Base-by-base conservation (phyloP, 495 filamentous ascomycete genomes). In the Hypoxylon perforatum region DNA sequence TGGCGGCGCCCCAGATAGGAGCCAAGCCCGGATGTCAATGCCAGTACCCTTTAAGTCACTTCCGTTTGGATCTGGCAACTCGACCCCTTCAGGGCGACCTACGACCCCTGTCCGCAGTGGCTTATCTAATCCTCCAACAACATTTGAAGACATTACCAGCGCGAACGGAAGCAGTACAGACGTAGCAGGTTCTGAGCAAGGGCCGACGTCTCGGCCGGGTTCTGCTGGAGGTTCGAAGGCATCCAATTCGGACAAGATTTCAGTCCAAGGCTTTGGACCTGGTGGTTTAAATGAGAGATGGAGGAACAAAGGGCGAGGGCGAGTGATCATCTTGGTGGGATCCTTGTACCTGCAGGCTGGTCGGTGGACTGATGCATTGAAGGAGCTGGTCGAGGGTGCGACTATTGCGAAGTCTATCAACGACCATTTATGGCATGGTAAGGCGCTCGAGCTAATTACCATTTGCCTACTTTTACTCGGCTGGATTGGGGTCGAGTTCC, bases 391-490 rank as follows among this genome's bases (percentile, higher is more conserved):
- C 21, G 94, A 97, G 53, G 90, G 89, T 47, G 92, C 90, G 7
- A 85, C 86, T 10, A 85, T 88, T 63, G 91, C 93, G 14, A 91
- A 91, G 73, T 87, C 86, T 33, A 87, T 89, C 66, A 94, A 91
- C 73, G 95, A 98, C 76, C 91, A 97, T 80, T 74, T 97, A 7
- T 99, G 95, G 95, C 92, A 98, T 81, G 95, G 90, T 11, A 99
- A 98, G 78, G 93, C 91, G 3, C 83, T 98, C 28, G 95, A 98
- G 71, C 88, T 92, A 9, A 90, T 95, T 64, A 78, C 93, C 12
- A 85, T 97, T 46, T 90, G 88, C 73, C 83, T 97, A 61, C 67
- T 98, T 25, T 87, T 98, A 79, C 86, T 96, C 48, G 91, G 89
- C 52, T 96, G 93, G 90, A 84, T 88, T 46, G 91, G 90, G 12